Percentiles rank a stretch among this genome's conserved stretches.
These are phyloP conservation scores for Fusarium secorum DNA, from an alignment of 2,329 filamentous ascomycete species.

Conservation along the genomic window DNA sequence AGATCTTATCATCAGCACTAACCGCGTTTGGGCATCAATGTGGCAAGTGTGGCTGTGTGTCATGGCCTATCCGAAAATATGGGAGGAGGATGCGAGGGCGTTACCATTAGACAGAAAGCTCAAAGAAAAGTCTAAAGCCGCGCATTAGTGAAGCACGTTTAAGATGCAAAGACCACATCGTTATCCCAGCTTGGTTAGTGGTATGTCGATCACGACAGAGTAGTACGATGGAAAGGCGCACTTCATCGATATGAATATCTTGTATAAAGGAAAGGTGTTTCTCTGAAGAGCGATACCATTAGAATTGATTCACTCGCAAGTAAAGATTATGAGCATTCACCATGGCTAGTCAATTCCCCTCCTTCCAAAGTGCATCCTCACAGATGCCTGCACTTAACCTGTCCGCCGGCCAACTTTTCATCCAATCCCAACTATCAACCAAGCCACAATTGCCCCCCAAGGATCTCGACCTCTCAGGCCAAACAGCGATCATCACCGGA, in stretches of 20 bases:
- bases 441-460: not conserved
- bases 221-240: rapidly evolving
- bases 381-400: not conserved
- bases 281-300: rapidly evolving
- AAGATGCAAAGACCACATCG: not conserved
- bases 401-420: not conserved
- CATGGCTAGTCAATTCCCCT: no score
- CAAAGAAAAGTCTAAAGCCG: not conserved
- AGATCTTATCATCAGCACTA: not conserved
- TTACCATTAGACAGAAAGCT: not conserved
- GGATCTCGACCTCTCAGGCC: not conserved
- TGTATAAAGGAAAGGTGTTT: rapidly evolving
- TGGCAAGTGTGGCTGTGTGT: not conserved
- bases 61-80: not conserved
- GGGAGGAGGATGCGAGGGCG: rapidly evolving
- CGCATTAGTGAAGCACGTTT: rapidly evolving
- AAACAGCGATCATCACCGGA: not conserved
- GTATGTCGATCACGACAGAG: not conserved
- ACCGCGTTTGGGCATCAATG: not conserved
- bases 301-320: rapidly evolving
- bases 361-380: not conserved
- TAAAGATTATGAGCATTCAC: rapidly evolving
- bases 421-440: not conserved
- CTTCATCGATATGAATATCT: rapidly evolving
- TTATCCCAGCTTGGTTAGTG: not conserved